A percentile compares a stretch with the other conserved stretches of the same genome.
phyloP scores from a whole-genome alignment of 176 grass and related monocot species.

The Urochloa ruziziensis region DNA sequence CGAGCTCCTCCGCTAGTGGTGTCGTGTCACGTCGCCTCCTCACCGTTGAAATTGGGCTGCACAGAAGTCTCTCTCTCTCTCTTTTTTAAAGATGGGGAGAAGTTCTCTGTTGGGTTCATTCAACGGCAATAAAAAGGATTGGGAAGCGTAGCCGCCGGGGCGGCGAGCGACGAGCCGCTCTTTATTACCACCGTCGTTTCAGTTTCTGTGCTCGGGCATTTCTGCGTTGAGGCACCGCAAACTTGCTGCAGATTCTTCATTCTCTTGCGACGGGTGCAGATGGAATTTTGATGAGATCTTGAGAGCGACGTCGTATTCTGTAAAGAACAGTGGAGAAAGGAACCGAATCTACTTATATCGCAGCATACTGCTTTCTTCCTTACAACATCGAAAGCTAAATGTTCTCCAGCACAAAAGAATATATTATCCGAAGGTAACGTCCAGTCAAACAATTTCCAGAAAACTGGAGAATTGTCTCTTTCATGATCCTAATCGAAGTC shows the following conservation, averaged over 20 bases:
- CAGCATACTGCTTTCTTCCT: background rate
- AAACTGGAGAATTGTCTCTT: background rate
- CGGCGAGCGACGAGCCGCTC: background rate
- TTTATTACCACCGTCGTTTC: background rate
- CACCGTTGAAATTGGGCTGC: constrained; percentile 24
- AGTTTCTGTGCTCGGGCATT: background rate
- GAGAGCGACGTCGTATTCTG: background rate
- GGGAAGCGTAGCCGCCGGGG: background rate
- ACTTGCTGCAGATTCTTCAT: background rate
- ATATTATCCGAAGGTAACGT: background rate
- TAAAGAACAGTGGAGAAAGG: background rate
- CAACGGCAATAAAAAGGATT: background rate
- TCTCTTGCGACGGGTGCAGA: background rate
- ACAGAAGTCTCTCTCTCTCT: background rate
- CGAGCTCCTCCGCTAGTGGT: background rate
- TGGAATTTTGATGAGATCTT: background rate
- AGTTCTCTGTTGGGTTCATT: background rate
- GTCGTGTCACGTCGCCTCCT: constrained; percentile 18
- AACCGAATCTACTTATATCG: background rate
- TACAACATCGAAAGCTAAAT: background rate
- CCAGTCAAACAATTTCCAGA: background rate
- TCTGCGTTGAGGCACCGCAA: background rate
- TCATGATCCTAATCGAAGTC: too few species aligned
- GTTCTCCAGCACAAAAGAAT: background rate
- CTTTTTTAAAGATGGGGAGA: background rate